Conservation (phyloP, 257 asterid species). For the Ehretia macrophylla region DNA sequence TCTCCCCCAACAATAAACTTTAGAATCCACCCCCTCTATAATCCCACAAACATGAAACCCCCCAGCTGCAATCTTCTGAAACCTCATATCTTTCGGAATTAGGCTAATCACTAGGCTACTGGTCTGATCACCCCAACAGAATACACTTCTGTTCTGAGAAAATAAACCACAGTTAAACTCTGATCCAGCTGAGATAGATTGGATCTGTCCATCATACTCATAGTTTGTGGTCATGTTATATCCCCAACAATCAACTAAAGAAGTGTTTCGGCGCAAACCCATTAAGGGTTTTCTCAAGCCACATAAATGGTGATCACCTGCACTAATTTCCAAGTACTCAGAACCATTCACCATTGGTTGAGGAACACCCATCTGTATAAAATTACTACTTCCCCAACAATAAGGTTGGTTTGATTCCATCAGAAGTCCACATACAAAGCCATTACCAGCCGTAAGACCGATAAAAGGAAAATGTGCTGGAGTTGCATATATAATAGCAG, state of each 20-base stretch:
- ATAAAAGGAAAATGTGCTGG: conserved; percentile 48
- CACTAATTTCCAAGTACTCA: conserved; percentile 73
- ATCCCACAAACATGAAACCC: conserved; percentile 94
- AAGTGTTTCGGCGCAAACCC: conserved; percentile 56
- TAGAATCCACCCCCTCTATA: conserved; percentile 48
- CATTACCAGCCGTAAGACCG: conserved; percentile 76
- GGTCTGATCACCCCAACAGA: conserved; percentile 89
- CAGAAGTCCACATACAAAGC: conserved; percentile 75
- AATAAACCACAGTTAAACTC: conserved; percentile 75
- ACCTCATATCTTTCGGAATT: conserved; percentile 48
- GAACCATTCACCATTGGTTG: conserved; percentile 38
- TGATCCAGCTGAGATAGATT: conserved; percentile 81
- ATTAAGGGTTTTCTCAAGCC: conserved; percentile 70
- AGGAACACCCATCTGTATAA: conserved; percentile 58
- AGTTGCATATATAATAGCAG: conserved; percentile 50
- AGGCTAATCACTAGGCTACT: conserved; percentile 53
- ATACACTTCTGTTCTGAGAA: conserved; percentile 66
- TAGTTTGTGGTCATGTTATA: conserved; percentile 76
- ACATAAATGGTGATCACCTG: conserved; percentile 88
- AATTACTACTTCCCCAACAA: conserved; percentile 83
- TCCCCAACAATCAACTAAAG: conserved; percentile 92
- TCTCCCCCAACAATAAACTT: conserved; percentile 71
- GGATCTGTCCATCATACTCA: conserved; percentile 70
- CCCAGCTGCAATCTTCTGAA: conserved; percentile 76
- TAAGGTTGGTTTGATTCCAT: conserved; percentile 59